Conservation (phyloP, 768 basidiomycete species). For the Strobilomyces dryophilus region DNA sequence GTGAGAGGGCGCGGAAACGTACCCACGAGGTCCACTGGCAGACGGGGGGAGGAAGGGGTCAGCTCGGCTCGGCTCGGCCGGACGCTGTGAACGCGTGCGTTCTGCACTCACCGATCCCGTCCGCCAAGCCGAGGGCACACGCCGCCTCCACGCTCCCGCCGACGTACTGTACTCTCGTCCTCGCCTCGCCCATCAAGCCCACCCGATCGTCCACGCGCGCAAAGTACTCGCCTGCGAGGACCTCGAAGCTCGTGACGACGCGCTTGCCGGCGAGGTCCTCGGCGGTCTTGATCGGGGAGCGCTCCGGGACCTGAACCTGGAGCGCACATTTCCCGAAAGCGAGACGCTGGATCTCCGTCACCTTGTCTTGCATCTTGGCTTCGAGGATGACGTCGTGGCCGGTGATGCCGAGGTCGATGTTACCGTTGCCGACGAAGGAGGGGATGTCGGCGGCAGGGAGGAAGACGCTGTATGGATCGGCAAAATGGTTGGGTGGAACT, state of each 20-base stretch:
- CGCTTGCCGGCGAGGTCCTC: slow-evolving; percentile 87
- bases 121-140: slow-evolving; percentile 92
- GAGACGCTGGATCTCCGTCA: slow-evolving; percentile 77
- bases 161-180: slow-evolving; percentile 89
- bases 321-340: slow-evolving; percentile 91
- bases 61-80: too few relatives aligned
- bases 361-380: slow-evolving; percentile 70
- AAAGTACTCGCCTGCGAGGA: slow-evolving; percentile 81
- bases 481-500: background rate
- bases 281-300: slow-evolving; percentile 59
- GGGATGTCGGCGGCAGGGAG: slow-evolving; percentile 96
- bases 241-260: slow-evolving; percentile 92
- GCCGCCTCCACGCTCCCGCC: slow-evolving; percentile 99
- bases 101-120: slow-evolving; percentile 78
- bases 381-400: slow-evolving; percentile 98
- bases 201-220: slow-evolving; percentile 52
- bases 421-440: slow-evolving; percentile 96
- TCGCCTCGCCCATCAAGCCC: slow-evolving; percentile 47
- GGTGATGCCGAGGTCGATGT: slow-evolving; percentile 95
- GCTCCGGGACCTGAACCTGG: slow-evolving; percentile 88
- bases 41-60: too few relatives aligned
- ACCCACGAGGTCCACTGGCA: slow-evolving; percentile 89
- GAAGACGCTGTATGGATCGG: slow-evolving; percentile 66
- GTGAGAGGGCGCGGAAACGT: slow-evolving; percentile 41
- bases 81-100: too few relatives aligned